Percentiles rank a stretch among this genome's conserved stretches.
phyloP scores from a whole-genome alignment of 768 basidiomycete species.

The Sporobolomyces roseus region DNA sequence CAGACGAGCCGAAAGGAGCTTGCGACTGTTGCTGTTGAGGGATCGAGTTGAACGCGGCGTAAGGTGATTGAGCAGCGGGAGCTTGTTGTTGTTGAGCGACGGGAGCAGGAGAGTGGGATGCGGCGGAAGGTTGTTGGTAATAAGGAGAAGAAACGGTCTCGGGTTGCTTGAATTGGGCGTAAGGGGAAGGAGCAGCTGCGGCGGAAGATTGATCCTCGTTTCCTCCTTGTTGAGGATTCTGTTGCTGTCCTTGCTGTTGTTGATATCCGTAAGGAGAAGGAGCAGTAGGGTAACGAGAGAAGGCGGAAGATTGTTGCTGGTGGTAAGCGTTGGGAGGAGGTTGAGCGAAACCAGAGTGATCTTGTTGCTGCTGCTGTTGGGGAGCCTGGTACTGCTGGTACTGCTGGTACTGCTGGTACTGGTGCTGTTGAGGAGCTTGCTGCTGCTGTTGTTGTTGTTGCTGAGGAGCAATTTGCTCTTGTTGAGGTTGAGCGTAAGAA shows the following conservation, averaged over 20 bases:
- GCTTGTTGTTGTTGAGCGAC: conserved; percentile 21
- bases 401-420: conserved; percentile 22
- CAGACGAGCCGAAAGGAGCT: conserved; percentile 34
- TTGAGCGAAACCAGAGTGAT: conserved; percentile 24
- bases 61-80: conserved; percentile 20
- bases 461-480: conserved; percentile 1
- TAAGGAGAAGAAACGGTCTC: conserved; percentile 34
- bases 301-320: conserved; percentile 23
- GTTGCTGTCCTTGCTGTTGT: conserved; percentile 3
- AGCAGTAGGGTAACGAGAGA: conserved; percentile 33
- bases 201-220: no score
- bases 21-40: conserved; percentile 25
- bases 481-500: conserved; percentile 1
- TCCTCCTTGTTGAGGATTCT: no score
- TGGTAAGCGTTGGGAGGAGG: conserved; percentile 30
- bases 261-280: conserved; percentile 32
- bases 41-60: conserved; percentile 42
- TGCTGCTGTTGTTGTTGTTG: conserved; percentile 7
- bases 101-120: conserved; percentile 40
- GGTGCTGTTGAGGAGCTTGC: conserved; percentile 15
- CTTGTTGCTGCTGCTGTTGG: conserved; percentile 8
- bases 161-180: conserved; percentile 32
- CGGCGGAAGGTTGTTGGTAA: conserved; percentile 38
- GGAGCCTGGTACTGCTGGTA: conserved; percentile 24
- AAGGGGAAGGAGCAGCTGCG: conserved; percentile 16